Evolutionary conservation across 2,329 filamentous ascomycete genomes (phyloP).

Genomic region (Penicillium sumatraense): DNA sequence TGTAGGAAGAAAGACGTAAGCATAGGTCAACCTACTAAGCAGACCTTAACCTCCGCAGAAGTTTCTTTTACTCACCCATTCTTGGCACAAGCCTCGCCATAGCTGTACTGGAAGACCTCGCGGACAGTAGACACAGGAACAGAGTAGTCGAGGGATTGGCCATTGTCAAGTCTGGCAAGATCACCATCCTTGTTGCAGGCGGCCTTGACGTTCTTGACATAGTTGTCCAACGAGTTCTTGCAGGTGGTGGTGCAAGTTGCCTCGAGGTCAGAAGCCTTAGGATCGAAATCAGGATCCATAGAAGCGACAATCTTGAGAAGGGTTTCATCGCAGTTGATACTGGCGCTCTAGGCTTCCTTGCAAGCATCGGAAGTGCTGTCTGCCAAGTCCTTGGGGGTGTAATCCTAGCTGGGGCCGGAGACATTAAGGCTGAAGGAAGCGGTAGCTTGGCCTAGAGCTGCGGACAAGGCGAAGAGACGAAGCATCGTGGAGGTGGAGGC

Average conservation of each 20-base stretch:
- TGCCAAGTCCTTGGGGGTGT: conserved; percentile 34
- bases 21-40: neutral
- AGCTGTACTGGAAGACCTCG: conserved; percentile 31
- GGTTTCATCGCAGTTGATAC: conserved; percentile 35
- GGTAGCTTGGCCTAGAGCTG: conserved; percentile 17
- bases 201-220: conserved; percentile 28
- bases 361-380: conserved; percentile 34
- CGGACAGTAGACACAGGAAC: conserved; percentile 22
- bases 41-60: neutral
- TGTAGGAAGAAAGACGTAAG: conserved; percentile 11
- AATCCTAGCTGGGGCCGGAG: conserved; percentile 35
- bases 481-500: conserved; percentile 8
- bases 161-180: conserved; percentile 23
- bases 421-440: conserved; percentile 34
- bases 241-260: conserved; percentile 33
- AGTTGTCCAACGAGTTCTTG: conserved; percentile 28
- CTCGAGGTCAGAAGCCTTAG: conserved; percentile 26
- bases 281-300: conserved; percentile 31
- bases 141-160: conserved; percentile 13
- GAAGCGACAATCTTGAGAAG: conserved; percentile 36
- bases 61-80: conserved; percentile 20
- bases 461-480: conserved; percentile 19
- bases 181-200: conserved; percentile 32
- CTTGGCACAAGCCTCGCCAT: conserved; percentile 25
- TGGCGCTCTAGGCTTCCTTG: conserved; percentile 34